These are phyloP conservation scores for Evernia prunastri DNA, from an alignment of 495 filamentous ascomycete species.

Conservation along the genomic window DNA sequence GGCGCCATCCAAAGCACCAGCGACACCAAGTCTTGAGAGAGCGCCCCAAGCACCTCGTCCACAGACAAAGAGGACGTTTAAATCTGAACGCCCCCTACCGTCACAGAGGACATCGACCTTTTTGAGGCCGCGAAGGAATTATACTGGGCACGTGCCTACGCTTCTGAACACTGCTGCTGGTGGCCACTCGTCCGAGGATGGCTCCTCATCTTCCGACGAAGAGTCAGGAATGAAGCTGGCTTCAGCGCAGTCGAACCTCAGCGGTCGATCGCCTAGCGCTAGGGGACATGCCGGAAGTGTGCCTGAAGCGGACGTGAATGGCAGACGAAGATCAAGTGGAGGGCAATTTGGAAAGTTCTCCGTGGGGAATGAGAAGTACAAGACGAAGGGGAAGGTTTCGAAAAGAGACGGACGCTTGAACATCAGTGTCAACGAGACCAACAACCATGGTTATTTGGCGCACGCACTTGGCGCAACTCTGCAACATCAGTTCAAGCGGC, in stretches of 20 bases:
- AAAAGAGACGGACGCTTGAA: constrained; percentile 63
- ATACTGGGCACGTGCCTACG: constrained; percentile 21
- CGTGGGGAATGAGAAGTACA: constrained; percentile 58
- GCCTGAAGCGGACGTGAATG: background rate
- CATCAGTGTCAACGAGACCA: constrained; percentile 63
- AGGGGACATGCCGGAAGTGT: background rate
- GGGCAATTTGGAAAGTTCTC: constrained; percentile 32
- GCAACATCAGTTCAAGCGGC: constrained; percentile 32
- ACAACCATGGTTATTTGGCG: constrained; percentile 58
- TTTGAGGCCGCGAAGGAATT: constrained; percentile 15
- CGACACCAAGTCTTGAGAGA: background rate
- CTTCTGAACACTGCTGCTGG: constrained; percentile 20
- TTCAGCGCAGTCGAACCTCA: constrained; percentile 14
- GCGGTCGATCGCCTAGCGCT: constrained; percentile 9
- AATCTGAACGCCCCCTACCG: constrained; percentile 20
- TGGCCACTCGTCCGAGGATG: constrained; percentile 12
- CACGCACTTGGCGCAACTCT: constrained; percentile 59
- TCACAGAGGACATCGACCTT: constrained; percentile 15
- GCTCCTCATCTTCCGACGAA: constrained; percentile 23
- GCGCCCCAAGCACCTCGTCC: constrained; percentile 6
- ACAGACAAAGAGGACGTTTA: constrained; percentile 8
- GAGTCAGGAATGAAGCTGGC: constrained; percentile 7
- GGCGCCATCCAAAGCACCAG: background rate
- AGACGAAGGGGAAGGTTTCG: constrained; percentile 57
- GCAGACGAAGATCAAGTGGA: constrained; percentile 9